A percentile compares a stretch with the other conserved stretches of the same genome.
Evolutionary conservation across 441 rosid genomes (phyloP).

Genomic region (Oxalis stricta): DNA sequence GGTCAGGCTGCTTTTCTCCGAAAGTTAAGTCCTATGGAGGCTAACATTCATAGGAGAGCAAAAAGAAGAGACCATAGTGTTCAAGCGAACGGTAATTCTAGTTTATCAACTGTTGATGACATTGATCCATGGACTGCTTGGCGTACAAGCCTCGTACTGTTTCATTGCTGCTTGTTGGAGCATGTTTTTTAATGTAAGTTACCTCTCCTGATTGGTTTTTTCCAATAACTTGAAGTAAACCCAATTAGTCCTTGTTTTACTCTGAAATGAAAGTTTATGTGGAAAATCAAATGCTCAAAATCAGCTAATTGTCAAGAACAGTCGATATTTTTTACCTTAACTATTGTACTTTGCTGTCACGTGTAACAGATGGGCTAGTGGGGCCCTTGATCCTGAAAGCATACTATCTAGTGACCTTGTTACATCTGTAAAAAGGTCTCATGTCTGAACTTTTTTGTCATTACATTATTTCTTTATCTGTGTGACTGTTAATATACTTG

Average conservation of each 20-base stretch:
- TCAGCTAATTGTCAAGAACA: no score
- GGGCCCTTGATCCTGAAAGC: slow-evolving; percentile 81
- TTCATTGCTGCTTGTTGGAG: slow-evolving; percentile 79
- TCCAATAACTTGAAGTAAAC: slow-evolving; percentile 1
- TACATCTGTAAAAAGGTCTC: slow-evolving; percentile 86
- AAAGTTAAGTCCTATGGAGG: slow-evolving; percentile 35
- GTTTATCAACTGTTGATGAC: slow-evolving; percentile 27
- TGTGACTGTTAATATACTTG: slow-evolving; percentile 1
- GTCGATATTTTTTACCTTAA: no score
- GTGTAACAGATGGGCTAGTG: slow-evolving; percentile 79
- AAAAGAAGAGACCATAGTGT: slow-evolving; percentile 32
- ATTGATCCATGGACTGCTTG: slow-evolving; percentile 99
- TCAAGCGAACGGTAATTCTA: slow-evolving; percentile 42
- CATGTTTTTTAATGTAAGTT: slow-evolving; percentile 90
- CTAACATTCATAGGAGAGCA: slow-evolving; percentile 40
- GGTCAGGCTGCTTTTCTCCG: slow-evolving; percentile 9
- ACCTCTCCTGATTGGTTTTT: neutral
- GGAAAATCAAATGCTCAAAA: no score
- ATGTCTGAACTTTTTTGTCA: slow-evolving; percentile 3
- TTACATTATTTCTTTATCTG: neutral
- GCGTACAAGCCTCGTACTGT: slow-evolving; percentile 97
- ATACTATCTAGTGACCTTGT: slow-evolving; percentile 52
- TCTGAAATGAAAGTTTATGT: neutral
- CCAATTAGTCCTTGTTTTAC: neutral
- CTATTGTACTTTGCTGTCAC: slow-evolving; percentile 2